Base-by-base conservation (phyloP, 345 rosid genomes). In the Eucalyptus dawsonii region DNA sequence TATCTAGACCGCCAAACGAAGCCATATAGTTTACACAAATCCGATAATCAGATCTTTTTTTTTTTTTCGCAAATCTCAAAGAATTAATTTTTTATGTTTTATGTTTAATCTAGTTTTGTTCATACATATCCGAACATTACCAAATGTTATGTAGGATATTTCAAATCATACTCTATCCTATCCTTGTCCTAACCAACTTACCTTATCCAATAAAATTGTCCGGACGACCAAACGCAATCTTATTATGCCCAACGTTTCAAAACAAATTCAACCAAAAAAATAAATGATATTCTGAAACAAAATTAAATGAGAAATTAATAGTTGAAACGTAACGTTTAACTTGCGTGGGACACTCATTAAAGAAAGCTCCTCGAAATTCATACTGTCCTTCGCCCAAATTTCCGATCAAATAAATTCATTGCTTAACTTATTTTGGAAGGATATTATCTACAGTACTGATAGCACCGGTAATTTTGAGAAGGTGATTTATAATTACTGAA, bases 1-100 rank as follows among this genome's bases (percentile, higher is more conserved):
- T 45, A 45, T 45, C 0, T 1, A 0, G 11, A 45, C 3, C 0
- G 4, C 47, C 47, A 9, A 45, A 45, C 47, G 11, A 45, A 45
- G 47, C 47, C 47, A 9, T 45, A 50, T 3, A 15, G 3, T 50
- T 14, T 50, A 2, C 53, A 50, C 6, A 5, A 14, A 5, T 50
- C 0, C 0, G 3, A 50, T 50, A 14, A 50, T 50, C 19, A 5
- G 3, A 15, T 49, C 5, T 50, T 50, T 50, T 14, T 14, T 14
- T 50, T 14, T 50, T 50, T 50, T 50, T 14, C 2, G 53, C 53
- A 50, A 50, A 14, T 50, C 7, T 50, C 51, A 14, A 50, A 50
- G 51, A 14, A 50, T 14, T 50, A 14, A 50, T 50, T 50, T 50
- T 50, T 14, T 50, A 50, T 50, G 51, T 50, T 50, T 50, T 50